Evolutionary conservation across 192 early-diverging fungal species (phyloP).

Genomic region (Linnemannia elongata): DNA sequence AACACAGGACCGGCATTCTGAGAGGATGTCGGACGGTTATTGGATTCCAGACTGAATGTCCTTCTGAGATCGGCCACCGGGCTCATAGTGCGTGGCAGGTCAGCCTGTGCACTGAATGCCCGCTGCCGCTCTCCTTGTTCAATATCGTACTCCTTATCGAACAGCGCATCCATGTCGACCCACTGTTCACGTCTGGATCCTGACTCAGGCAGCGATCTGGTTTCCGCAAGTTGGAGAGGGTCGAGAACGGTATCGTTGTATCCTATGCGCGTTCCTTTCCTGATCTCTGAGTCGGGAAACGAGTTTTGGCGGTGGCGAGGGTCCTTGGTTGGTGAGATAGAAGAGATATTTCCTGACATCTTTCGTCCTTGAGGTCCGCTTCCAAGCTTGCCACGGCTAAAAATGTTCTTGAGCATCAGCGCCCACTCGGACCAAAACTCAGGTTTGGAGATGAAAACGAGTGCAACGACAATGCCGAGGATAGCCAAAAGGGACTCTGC

Average conservation of each 20-base stretch:
- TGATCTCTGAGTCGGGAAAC: neutral
- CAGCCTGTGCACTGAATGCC: slow-evolving; percentile 6
- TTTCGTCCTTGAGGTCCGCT: slow-evolving; percentile 4
- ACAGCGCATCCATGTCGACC: slow-evolving; percentile 48
- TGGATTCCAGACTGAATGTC: neutral
- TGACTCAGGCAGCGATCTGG: neutral
- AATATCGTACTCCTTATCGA: slow-evolving; percentile 43
- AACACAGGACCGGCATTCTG: neutral
- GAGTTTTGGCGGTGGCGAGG: neutral
- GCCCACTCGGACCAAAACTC: slow-evolving; percentile 54
- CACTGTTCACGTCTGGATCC: slow-evolving; percentile 14
- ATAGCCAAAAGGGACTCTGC: slow-evolving; percentile 37
- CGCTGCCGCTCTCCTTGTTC: slow-evolving; percentile 4
- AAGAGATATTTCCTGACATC: neutral
- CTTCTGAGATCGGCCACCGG: neutral
- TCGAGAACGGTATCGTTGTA: slow-evolving; percentile 14
- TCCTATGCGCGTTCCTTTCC: slow-evolving; percentile 24
- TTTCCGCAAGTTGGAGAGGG: neutral
- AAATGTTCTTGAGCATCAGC: slow-evolving; percentile 11
- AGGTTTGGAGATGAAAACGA: slow-evolving; percentile 38
- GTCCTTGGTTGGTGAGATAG: neutral
- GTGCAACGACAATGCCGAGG: slow-evolving; percentile 26
- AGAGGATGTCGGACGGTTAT: neutral
- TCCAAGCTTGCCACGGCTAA: slow-evolving; percentile 24
- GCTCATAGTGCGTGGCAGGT: neutral